These are phyloP conservation scores for Solanum verrucosum DNA, from an alignment of 257 asterid genomes.

Conservation along the genomic window DNA sequence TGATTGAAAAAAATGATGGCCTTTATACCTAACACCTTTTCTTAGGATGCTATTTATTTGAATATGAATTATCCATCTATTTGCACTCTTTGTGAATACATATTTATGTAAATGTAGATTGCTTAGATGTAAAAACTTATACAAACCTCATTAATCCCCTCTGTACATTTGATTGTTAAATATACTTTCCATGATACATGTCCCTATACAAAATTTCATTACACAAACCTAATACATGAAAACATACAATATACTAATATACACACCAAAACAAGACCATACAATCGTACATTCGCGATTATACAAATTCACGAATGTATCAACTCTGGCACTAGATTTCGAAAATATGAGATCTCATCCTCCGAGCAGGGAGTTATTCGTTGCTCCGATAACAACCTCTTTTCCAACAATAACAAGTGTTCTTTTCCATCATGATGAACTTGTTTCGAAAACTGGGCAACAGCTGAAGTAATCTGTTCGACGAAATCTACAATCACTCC, in stretches of 20 bases:
- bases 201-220: not conserved
- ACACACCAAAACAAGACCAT: not conserved
- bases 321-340: not conserved
- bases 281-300: not conserved
- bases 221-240: not conserved
- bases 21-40: too few species aligned
- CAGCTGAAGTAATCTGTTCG: slow-evolving; percentile 8
- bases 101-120: not conserved
- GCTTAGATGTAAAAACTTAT: not conserved
- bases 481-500: slow-evolving; percentile 23
- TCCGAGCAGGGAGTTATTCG: not conserved
- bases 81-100: too few species aligned
- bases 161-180: not conserved
- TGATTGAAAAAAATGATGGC: too few species aligned
- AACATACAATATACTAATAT: not conserved
- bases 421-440: not conserved
- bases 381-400: not conserved
- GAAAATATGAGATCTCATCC: slow-evolving; percentile 4
- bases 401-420: not conserved
- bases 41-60: too few species aligned
- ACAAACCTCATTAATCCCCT: not conserved
- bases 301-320: not conserved
- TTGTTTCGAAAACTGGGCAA: not conserved
- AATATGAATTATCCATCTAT: too few species aligned
- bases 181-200: not conserved